A percentile compares a stretch with the other conserved stretches of the same genome.
Evolutionary conservation across 306 rosid genomes (phyloP).

Genomic region (Heteromeles arbutifolia): DNA sequence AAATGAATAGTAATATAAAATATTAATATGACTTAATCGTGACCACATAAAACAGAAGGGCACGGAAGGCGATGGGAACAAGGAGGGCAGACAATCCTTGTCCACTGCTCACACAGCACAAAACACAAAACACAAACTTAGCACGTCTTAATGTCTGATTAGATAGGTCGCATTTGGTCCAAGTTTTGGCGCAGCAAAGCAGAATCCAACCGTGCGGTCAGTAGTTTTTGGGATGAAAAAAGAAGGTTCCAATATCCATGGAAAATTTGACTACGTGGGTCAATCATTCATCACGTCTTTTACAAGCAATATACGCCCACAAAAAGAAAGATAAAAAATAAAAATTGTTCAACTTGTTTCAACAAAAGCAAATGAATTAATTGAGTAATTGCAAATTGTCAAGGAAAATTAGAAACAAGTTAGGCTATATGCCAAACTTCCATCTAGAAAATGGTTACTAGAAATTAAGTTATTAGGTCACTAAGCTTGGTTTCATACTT

Average conservation of each 20-base stretch:
- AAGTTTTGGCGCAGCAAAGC: constrained; percentile 9
- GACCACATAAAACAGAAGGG: too few species aligned
- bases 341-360: neutral
- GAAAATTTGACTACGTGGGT: neutral
- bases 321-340: neutral
- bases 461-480: neutral
- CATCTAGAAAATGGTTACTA: too few species aligned
- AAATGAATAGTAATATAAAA: too few species aligned
- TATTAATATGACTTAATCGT: too few species aligned
- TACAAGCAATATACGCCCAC: neutral
- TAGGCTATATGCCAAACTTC: neutral
- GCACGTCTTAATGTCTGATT: neutral
- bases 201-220: neutral
- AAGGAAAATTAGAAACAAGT: neutral
- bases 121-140: neutral
- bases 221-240: neutral
- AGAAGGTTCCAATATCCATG: neutral
- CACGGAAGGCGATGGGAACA: too few species aligned
- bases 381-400: neutral
- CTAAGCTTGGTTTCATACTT: neutral
- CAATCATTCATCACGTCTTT: neutral
- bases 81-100: too few species aligned
- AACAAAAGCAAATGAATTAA: neutral
- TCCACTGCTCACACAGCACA: too few species aligned
- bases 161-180: neutral